Evolutionary conservation across 306 rosid species (phyloP).

Genomic region (Prunus campanulata): DNA sequence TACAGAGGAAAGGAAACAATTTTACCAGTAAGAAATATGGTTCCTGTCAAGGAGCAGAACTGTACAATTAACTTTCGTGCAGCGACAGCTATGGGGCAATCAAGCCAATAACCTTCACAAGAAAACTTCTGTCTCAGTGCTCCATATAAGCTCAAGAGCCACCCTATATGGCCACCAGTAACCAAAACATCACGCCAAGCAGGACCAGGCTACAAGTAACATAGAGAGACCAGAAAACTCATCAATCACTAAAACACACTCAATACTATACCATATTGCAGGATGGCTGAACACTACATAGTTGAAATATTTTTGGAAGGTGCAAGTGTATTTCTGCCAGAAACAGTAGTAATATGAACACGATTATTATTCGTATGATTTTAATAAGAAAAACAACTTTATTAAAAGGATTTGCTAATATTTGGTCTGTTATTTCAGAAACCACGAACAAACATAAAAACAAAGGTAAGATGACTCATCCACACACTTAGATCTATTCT

Average conservation of each 20-base stretch:
- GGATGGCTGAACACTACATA: background rate
- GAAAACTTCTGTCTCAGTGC: constrained; percentile 77
- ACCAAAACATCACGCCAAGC: constrained; percentile 82
- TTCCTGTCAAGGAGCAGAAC: constrained; percentile 82
- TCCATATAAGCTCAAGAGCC: constrained; percentile 86
- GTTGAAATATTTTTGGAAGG: background rate
- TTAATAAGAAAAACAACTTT: background rate
- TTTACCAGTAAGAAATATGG: constrained; percentile 78
- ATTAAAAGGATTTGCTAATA: background rate
- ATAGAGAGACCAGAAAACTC: constrained; percentile 13
- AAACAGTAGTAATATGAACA: constrained; percentile 2
- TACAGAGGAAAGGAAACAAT: constrained; percentile 14
- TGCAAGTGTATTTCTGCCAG: background rate
- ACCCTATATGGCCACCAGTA: constrained; percentile 70
- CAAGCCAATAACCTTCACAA: constrained; percentile 83
- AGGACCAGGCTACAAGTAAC: constrained; percentile 80
- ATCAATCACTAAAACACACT: constrained; percentile 20
- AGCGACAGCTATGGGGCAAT: constrained; percentile 84
- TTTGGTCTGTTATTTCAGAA: background rate
- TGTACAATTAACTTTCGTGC: constrained; percentile 90
- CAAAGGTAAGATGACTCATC: background rate
- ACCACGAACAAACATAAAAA: background rate
- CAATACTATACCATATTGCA: background rate
- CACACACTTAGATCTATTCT: background rate
- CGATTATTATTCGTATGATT: background rate